Evolutionary conservation across 73 alveolate genomes (phyloP).

Genomic region (Paraurostyla sp.): DNA sequence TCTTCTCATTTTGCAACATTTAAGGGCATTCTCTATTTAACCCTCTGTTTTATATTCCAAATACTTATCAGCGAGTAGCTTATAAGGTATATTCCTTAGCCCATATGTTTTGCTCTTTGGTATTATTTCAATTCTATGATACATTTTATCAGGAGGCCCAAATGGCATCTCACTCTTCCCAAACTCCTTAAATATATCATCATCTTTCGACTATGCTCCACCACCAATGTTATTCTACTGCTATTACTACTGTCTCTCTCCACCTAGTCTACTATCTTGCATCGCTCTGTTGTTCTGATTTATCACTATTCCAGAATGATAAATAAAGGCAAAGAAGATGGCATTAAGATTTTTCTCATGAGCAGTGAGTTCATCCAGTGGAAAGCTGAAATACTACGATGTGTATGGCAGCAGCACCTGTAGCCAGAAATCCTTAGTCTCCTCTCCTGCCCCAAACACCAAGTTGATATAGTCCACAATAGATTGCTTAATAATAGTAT

Average conservation of each 20-base stretch:
- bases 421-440: conserved; percentile 66
- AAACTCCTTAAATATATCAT: conserved; percentile 57
- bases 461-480: conserved; percentile 68
- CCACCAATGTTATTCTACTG: too few species aligned
- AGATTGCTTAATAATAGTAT: conserved; percentile 37
- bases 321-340: conserved; percentile 63
- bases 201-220: conserved; percentile 30
- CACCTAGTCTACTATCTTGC: too few species aligned
- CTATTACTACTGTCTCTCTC: too few species aligned
- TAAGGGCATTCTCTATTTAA: conserved; percentile 57
- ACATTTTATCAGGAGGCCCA: conserved; percentile 21
- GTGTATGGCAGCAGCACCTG: conserved; percentile 60
- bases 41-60: conserved; percentile 64
- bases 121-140: conserved; percentile 8
- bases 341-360: conserved; percentile 65
- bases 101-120: conserved; percentile 64
- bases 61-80: conserved; percentile 61
- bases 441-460: conserved; percentile 66
- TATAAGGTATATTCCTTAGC: conserved; percentile 66
- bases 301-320: conserved; percentile 60
- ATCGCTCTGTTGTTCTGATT: background rate
- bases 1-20: conserved; percentile 68
- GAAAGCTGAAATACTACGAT: conserved; percentile 22
- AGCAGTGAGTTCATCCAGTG: background rate
- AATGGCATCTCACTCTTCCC: conserved; percentile 63